Base-by-base conservation (phyloP, 208 protist species). In the Trypanosoma rangeli region DNA sequence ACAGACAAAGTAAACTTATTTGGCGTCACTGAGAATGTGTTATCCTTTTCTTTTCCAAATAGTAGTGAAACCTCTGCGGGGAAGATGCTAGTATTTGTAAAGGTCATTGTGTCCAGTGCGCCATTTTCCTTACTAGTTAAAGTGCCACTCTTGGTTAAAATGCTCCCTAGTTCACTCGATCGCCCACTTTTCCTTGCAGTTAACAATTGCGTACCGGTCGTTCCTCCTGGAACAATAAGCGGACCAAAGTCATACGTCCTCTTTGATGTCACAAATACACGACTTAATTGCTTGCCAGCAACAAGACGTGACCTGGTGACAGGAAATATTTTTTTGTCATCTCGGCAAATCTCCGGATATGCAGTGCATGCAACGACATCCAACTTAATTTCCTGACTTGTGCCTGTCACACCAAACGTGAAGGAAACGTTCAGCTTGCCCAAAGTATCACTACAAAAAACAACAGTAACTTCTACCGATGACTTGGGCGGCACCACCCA, bases 181-280 rank as follows among this genome's bases (percentile, higher is more conserved):
- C 4, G 1, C 37, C 62, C 56, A 1, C 1, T 20, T 18, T 46
- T 33, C 22, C 49, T 71, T 20, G 4, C 16, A n/a, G 7, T 46
- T 44, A 29, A 35, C n/a, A 31, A 5, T 0, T 37, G 24, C 39
- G 29, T 26, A 44, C 4, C 12, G 29, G 75, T 20, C 64, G 26
- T 22, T 60, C 39, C 1, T 69, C 65, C 39, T 79, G 83, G 12
- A 54, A 98, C 78, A 10, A 99, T 91, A 39, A 99, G 82, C 10
- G 97, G 90, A 13, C 97, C 97, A 84, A 98, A 99, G 69, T 99
- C 94, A 75, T 97, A 99, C 0, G 82, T 33, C 16, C 84, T 76
- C 73, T 85, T 90, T 15, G 80, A 79, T 18, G 69, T 61, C 35
- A 94, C 16, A 78, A 87, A 95, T 22, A 86, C 85, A 59, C 88